Base-by-base conservation (phyloP, 208 protist genomes). In the Trypanosoma vivax region DNA sequence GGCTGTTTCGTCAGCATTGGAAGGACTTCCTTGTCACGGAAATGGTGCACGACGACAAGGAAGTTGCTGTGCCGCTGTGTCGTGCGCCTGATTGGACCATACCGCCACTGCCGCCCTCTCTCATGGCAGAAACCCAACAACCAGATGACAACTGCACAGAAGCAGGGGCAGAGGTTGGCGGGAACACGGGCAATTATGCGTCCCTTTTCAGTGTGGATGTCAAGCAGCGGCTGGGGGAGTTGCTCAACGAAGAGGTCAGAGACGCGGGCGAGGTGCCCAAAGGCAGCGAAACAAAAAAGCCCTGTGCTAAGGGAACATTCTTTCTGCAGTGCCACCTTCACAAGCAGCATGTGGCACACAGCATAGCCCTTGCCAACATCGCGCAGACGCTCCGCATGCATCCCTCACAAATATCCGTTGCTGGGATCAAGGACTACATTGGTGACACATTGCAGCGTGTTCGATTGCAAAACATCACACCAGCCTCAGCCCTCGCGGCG, bases 341-440 rank as follows among this genome's bases (percentile, higher is more conserved):
- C 59, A 93, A 93, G 66, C 79, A 86, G 65, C 81, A 90, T 57
- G 52, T 84, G 10, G 71, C 81, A 0, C 86, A 93, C 64, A 68
- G 77, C 46, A 69, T 76, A 24, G 81, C 86, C 16, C 43, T 93
- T 14, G 59, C 69, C 1, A 53, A 56, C 45, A 71, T 93, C 35
- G 64, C 79, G 4, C 76, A 90, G 39, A 76, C 67, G 5, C 75
- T 93, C 23, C 81, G 77, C 51, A 64, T 90, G 27, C 86, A 93
- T 60, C 86, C 81, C n/a, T 49, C 63, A 35, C 70, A 64, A 39
- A 86, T 93, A 61, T 85, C 73, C 23, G 73, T 87, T 5, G 69
- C 82, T 10, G 86, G 86, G 23, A 93, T 93, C 35, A 93, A 93
- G 60, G 86, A 93, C 53, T 93, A 76, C 62, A 73, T 90, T 56